Conservation (phyloP, 768 basidiomycete genomes). For the Collybia mongolica region DNA sequence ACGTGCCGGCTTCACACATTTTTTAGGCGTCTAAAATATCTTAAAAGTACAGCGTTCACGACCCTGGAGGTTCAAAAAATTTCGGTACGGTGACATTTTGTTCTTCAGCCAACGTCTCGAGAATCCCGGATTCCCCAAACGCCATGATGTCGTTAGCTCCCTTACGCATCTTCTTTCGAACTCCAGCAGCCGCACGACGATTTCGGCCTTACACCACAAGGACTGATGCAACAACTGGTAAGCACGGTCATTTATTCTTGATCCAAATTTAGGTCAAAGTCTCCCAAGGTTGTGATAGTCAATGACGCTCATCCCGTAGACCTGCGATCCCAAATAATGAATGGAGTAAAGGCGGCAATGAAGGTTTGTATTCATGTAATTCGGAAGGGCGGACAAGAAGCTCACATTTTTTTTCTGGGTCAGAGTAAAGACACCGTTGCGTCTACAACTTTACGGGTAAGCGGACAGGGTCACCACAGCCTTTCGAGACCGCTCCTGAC, state of each 20-base stretch:
- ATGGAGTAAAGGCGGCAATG: constrained; percentile 64
- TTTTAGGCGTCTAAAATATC: too few relatives aligned
- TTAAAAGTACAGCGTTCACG: too few relatives aligned
- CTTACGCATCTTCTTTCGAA: constrained; percentile 1
- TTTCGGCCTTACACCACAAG: constrained; percentile 6
- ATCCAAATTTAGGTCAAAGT: too few relatives aligned
- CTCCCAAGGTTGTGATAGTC: neutral
- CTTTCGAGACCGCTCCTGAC: neutral
- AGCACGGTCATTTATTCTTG: neutral
- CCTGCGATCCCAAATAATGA: constrained; percentile 48
- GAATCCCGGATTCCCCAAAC: neutral
- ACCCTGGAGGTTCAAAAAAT: neutral
- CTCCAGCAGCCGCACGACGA: constrained; percentile 1
- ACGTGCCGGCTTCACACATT: too few relatives aligned
- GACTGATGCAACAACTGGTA: constrained; percentile 7
- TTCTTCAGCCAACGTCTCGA: too few relatives aligned
- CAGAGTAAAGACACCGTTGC: constrained; percentile 57
- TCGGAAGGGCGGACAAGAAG: neutral
- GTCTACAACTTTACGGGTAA: constrained; percentile 58
- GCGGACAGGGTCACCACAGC: constrained; percentile 14
- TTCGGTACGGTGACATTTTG: too few relatives aligned
- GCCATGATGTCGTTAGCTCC: constrained; percentile 2
- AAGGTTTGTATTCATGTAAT: constrained; percentile 42
- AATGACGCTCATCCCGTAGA: constrained; percentile 29
- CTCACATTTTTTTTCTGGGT: neutral